Evolutionary conservation across 345 rosid genomes (phyloP), one percentile per base, ranked within the genome.

Genomic region (Dipteronia dyeriana): DNA sequence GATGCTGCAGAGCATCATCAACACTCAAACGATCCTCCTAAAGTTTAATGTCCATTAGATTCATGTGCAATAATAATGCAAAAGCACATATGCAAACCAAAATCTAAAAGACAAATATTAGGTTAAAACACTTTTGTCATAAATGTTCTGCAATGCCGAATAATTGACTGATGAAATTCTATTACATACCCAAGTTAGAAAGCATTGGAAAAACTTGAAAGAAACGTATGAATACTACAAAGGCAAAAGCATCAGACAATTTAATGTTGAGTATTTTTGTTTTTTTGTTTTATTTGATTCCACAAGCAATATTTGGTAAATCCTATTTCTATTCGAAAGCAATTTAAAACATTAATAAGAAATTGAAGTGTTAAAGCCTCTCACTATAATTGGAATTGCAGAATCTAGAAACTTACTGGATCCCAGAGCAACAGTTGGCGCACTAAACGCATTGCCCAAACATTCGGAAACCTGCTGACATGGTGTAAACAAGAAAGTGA

Each of bases 371-470:
- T 54, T 22, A 64, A 29, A 56, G 66, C 66, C 51, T 39, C 0
- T 38, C 20, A 66, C 38, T 7, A 41, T 25, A 2, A 63, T 5
- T 59, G 29, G 79, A 85, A n/a, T 23, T 68, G 13, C 22, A 66
- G 78, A 71, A 72, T 41, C 57, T 20, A 54, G 63, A 66, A 75
- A 76, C 95, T 95, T 80, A 92, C 97, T 19, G 98, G 94, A 86
- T 95, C 85, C 97, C 97, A 93, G 10, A 82, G 90, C 79, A 93
- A 80, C 31, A 95, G 86, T 72, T 86, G 85, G 76, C 98, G 91
- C 78, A 93, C 99, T 77, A 95, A 85, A 81, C 98, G 87, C 84
- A 95, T 78, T 43, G 96, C 99, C 93, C 88, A 88, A 61, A 93
- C 80, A 84, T 89, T 86, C 34, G 95, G 92, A 84, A 95, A 95